Evolutionary conservation across 305 asterid species (phyloP).

Genomic region (Solanum hybrid): DNA sequence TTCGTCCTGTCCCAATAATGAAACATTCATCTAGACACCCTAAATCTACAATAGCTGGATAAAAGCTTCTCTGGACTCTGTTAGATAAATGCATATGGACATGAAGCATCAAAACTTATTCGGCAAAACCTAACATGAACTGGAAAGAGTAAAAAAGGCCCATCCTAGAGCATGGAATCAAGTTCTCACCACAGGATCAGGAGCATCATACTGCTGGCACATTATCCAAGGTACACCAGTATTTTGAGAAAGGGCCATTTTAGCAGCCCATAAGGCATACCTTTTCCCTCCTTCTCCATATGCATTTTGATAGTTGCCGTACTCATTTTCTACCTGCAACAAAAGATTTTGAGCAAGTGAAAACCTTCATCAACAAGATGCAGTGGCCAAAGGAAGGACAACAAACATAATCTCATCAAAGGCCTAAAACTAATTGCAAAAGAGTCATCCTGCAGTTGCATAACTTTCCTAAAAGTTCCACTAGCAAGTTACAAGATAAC

Average conservation of each 20-base stretch:
- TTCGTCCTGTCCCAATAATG: neutral
- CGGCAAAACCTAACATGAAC: neutral
- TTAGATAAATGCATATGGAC: neutral
- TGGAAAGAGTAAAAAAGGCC: neutral
- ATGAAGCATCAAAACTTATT: neutral
- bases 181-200: constrained; percentile 57
- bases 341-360: neutral
- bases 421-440: constrained; percentile 2
- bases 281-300: constrained; percentile 93
- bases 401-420: constrained; percentile 2
- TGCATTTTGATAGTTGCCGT: constrained; percentile 73
- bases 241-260: constrained; percentile 77
- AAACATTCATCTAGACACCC: neutral
- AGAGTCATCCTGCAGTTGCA: neutral
- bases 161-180: neutral
- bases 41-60: neutral
- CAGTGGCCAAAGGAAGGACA: neutral
- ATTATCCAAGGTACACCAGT: constrained; percentile 94
- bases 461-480: neutral
- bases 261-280: constrained; percentile 81
- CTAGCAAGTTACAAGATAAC: neutral
- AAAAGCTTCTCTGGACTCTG: neutral
- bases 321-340: constrained; percentile 85
- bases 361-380: neutral
- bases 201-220: constrained; percentile 92